Conservation (phyloP, 2,329 filamentous ascomycete species). For the Nigrospora sphaerica region DNA sequence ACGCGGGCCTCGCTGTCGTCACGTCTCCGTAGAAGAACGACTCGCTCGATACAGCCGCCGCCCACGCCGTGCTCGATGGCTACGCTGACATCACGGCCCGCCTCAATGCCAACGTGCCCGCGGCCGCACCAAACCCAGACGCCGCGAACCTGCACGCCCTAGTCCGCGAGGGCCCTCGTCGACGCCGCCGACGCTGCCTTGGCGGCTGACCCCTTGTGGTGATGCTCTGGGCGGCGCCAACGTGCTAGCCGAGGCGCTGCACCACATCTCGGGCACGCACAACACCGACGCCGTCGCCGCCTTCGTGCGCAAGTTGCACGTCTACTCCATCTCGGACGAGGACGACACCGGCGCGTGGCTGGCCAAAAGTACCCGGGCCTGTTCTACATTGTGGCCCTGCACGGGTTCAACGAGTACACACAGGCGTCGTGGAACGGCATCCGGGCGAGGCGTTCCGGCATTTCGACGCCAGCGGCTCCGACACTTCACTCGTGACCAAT, state of each 20-base stretch:
- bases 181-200: constrained; percentile 19
- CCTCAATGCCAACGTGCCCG: constrained; percentile 33
- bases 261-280: constrained; percentile 25
- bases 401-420: constrained; percentile 43
- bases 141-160: constrained; percentile 19
- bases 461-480: constrained; percentile 35
- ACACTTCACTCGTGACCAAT: constrained; percentile 32
- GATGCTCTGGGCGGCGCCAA: constrained; percentile 41
- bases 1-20: constrained; percentile 24
- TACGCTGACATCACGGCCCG: constrained; percentile 29
- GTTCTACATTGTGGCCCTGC: constrained; percentile 39
- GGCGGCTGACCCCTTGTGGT: constrained; percentile 36
- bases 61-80: constrained; percentile 25
- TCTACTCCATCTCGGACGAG: constrained; percentile 44
- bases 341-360: constrained; percentile 43
- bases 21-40: constrained; percentile 29
- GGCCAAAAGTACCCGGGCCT: constrained; percentile 36
- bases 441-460: constrained; percentile 34
- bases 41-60: constrained; percentile 22
- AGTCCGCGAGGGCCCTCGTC: constrained; percentile 23
- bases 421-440: constrained; percentile 51
- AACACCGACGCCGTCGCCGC: constrained; percentile 15
- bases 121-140: constrained; percentile 25
- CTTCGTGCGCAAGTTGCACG: constrained; percentile 17
- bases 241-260: constrained; percentile 37